Conservation (phyloP, 345 rosid species). For the Linum usitatissimum region DNA sequence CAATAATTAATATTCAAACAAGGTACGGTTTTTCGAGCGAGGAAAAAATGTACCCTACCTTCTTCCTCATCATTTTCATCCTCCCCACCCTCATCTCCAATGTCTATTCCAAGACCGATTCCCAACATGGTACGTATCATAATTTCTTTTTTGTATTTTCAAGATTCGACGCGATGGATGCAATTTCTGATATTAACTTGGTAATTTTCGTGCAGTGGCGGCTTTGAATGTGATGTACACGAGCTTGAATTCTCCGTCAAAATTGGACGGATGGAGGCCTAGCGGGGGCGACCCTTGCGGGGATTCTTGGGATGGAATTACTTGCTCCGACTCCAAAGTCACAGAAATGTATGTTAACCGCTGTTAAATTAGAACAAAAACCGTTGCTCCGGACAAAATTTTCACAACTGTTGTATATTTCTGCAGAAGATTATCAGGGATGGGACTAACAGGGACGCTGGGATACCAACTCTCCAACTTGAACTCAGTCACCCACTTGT, state of each 20-base stretch:
- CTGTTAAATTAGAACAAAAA: too few species aligned
- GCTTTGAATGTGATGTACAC: slow-evolving; percentile 80
- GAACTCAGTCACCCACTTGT: slow-evolving; percentile 79
- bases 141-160: background rate
- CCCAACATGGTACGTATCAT: slow-evolving; percentile 36
- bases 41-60: slow-evolving; percentile 15
- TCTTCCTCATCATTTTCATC: slow-evolving; percentile 14
- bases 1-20: too few species aligned
- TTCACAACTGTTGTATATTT: background rate
- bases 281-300: slow-evolving; percentile 89
- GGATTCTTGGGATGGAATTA: slow-evolving; percentile 76
- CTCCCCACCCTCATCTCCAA: slow-evolving; percentile 21
- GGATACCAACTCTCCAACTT: slow-evolving; percentile 77
- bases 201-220: slow-evolving; percentile 34
- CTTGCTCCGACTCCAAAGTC: slow-evolving; percentile 69
- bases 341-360: slow-evolving; percentile 45
- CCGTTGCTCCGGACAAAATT: too few species aligned
- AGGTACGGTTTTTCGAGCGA: too few species aligned
- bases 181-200: background rate
- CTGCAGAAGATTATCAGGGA: slow-evolving; percentile 62
- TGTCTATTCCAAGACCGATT: slow-evolving; percentile 45
- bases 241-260: slow-evolving; percentile 69
- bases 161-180: too few species aligned
- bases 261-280: slow-evolving; percentile 58
- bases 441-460: slow-evolving; percentile 66